These are phyloP conservation scores for Arctium minus DNA, from an alignment of 129 eudicot species.

Conservation along the genomic window DNA sequence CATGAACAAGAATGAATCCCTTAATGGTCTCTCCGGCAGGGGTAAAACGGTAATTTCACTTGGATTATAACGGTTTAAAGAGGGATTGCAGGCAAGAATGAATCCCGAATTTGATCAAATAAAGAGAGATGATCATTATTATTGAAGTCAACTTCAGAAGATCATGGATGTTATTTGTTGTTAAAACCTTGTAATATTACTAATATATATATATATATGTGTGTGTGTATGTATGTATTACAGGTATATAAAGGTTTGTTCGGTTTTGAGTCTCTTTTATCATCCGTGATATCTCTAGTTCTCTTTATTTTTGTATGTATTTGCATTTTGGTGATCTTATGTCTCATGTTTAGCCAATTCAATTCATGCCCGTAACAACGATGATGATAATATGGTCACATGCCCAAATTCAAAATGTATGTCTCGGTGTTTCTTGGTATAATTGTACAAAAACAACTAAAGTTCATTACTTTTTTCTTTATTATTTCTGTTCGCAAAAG, in stretches of 20 bases:
- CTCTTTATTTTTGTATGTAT: neutral
- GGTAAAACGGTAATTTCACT: neutral
- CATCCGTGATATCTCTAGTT: neutral
- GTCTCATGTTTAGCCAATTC: neutral
- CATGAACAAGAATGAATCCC: neutral
- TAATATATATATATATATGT: neutral
- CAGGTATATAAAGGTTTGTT: slow-evolving; percentile 31
- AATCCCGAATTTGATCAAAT: slow-evolving; percentile 4
- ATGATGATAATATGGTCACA: neutral
- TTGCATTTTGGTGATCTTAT: neutral
- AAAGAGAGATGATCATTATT: slow-evolving; percentile 1
- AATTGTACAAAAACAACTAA: neutral
- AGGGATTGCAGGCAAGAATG: neutral
- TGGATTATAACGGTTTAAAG: neutral
- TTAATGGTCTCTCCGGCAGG: neutral
- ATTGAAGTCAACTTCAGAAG: slow-evolving; percentile 25
- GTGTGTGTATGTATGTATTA: neutral
- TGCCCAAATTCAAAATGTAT: neutral
- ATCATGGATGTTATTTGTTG: slow-evolving; percentile 21
- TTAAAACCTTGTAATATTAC: slow-evolving; percentile 19
- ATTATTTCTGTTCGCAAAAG: neutral
- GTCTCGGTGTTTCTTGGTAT: neutral
- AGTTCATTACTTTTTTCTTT: neutral
- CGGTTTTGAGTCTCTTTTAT: neutral
- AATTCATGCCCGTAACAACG: neutral